Conservation (phyloP, 129 eudicot genomes). For the carrot (Daucus carota) region DH1_v3.0 NC_030389.2:32709001-32709500, state of each 20-base stretch:
- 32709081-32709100: neutral
- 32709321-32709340: neutral
- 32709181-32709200: neutral
- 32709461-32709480: slow-evolving; percentile 79
- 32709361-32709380: neutral
- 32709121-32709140: neutral
- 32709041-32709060: too few relatives aligned
- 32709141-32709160: neutral
- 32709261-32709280: neutral
- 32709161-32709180: neutral
- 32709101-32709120: neutral
- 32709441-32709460: slow-evolving; percentile 89
- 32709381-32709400: slow-evolving; percentile 27
- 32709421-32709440: slow-evolving; percentile 75
- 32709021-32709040: too few relatives aligned
- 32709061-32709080: too few relatives aligned
- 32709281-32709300: neutral
- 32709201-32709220: neutral
- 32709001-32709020: too few relatives aligned
- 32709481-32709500: slow-evolving; percentile 85
- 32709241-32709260: neutral
- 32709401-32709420: slow-evolving; percentile 22
- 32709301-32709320: neutral
- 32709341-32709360: neutral
- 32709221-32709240: neutral